These are phyloP conservation scores for Deinandra increscens DNA, from an alignment of 129 eudicot species.

Conservation along the genomic window DNA sequence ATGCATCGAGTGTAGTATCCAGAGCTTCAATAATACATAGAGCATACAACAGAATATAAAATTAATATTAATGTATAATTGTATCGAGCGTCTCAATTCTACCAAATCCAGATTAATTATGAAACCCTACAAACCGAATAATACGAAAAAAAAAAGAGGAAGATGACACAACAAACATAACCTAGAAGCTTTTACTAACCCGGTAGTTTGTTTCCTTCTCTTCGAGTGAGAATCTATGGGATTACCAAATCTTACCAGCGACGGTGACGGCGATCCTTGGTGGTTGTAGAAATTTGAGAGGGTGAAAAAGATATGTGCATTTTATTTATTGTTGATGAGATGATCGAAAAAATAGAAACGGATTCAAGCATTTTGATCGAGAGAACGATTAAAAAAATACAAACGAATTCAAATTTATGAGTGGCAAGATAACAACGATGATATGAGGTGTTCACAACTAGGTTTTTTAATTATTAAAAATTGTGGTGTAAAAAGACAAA, in stretches of 20 bases:
- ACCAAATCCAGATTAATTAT: conserved; percentile 7
- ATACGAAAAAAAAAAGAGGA: neutral
- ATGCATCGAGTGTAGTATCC: too few species aligned
- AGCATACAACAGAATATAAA: neutral
- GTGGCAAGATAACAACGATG: too few species aligned
- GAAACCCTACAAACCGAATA: conserved; percentile 43
- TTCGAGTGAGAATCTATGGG: neutral
- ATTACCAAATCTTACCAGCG: conserved; percentile 29
- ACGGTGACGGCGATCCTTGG: conserved; percentile 34
- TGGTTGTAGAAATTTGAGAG: conserved; percentile 29
- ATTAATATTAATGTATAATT: neutral
- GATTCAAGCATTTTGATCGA: too few species aligned
- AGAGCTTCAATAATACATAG: too few species aligned
- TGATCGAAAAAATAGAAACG: neutral
- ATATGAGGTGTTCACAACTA: too few species aligned
- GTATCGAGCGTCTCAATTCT: conserved; percentile 1
- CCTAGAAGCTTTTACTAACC: neutral
- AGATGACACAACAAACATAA: neutral
- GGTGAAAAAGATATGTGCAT: neutral
- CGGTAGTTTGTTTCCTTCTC: conserved; percentile 6
- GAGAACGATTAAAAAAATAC: too few species aligned
- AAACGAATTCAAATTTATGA: too few species aligned
- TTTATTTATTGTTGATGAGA: neutral
- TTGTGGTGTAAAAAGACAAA: too few species aligned
- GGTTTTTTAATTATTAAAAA: too few species aligned